Percentiles rank a stretch among this genome's conserved stretches.
These are phyloP conservation scores for Ophiostoma sp. DNA, from an alignment of 2,329 filamentous ascomycete genomes.

Conservation along the genomic window DNA sequence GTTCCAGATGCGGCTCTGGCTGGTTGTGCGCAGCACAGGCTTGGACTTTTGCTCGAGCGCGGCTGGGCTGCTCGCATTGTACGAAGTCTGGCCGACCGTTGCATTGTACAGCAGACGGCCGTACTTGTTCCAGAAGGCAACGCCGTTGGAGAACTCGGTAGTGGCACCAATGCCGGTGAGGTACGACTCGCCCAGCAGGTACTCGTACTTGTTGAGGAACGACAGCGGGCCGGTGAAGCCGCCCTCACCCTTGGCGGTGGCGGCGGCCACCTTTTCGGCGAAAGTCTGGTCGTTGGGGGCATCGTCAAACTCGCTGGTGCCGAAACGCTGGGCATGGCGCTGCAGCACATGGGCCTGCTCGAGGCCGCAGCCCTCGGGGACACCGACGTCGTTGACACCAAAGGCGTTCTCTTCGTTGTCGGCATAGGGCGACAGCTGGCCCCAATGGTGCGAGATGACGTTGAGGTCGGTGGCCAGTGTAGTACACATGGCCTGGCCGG, in stretches of 20 bases:
- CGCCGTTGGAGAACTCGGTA: constrained; percentile 47
- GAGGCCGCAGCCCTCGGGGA: constrained; percentile 51
- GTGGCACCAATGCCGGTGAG: constrained; percentile 47
- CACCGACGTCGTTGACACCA: constrained; percentile 43
- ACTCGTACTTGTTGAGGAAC: constrained; percentile 50
- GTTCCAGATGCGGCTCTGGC: constrained; percentile 50
- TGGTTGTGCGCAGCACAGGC: constrained; percentile 49
- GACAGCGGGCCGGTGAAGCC: constrained; percentile 42
- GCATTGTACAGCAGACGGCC: constrained; percentile 50
- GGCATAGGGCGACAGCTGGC: constrained; percentile 43
- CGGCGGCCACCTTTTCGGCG: constrained; percentile 41
- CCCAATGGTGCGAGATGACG: constrained; percentile 37
- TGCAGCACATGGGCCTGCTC: constrained; percentile 51
- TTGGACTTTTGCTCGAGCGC: constrained; percentile 41
- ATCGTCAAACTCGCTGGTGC: constrained; percentile 41
- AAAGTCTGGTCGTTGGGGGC: constrained; percentile 46
- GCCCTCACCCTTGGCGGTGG: constrained; percentile 32
- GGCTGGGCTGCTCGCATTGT: constrained; percentile 43
- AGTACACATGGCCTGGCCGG: constrained; percentile 18
- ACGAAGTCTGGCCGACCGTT: constrained; percentile 42
- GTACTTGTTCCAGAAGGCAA: constrained; percentile 50
- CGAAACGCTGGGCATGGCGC: constrained; percentile 51
- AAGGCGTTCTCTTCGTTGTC: constrained; percentile 44
- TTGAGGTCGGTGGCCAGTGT: constrained; percentile 31
- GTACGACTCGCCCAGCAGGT: constrained; percentile 40